Conservation (phyloP, 352 stramenopile genomes). For the Phytopythium vexans region DNA sequence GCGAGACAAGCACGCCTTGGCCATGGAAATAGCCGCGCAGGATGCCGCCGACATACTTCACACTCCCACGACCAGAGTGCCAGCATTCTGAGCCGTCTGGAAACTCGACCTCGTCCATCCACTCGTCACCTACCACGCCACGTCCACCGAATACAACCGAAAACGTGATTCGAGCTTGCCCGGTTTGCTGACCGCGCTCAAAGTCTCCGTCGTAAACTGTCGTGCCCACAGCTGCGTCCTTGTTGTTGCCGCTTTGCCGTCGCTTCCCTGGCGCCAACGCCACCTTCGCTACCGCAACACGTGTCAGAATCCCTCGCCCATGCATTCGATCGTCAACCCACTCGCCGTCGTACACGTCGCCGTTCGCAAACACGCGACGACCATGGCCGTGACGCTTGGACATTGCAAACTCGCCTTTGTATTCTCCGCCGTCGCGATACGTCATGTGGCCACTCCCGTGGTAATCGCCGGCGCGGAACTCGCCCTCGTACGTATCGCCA, state of each 20-base stretch:
- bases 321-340: conserved; percentile 63
- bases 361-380: conserved; percentile 40
- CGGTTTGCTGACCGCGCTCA: conserved; percentile 37
- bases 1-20: conserved; percentile 40
- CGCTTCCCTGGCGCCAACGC: conserved; percentile 1
- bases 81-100: conserved; percentile 49
- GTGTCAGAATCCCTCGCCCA: conserved; percentile 39
- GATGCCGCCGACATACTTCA: conserved; percentile 43
- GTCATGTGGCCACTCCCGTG: conserved; percentile 40
- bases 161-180: conserved; percentile 37
- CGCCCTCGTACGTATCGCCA: conserved; percentile 70
- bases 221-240: conserved; percentile 5
- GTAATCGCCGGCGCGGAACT: conserved; percentile 40
- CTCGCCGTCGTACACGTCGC: conserved; percentile 51
- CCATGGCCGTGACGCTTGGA: conserved; percentile 59
- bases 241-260: conserved; percentile 1
- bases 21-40: conserved; percentile 66
- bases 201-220: conserved; percentile 55
- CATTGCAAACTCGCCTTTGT: conserved; percentile 43
- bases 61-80: conserved; percentile 23
- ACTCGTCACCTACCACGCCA: conserved; percentile 22
- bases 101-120: conserved; percentile 66
- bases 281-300: conserved; percentile 5
- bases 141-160: conserved; percentile 13
- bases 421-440: conserved; percentile 50